These are phyloP conservation scores for Phialophora verrucosa DNA, from an alignment of 2,329 filamentous ascomycete species.

Conservation along the genomic window DNA sequence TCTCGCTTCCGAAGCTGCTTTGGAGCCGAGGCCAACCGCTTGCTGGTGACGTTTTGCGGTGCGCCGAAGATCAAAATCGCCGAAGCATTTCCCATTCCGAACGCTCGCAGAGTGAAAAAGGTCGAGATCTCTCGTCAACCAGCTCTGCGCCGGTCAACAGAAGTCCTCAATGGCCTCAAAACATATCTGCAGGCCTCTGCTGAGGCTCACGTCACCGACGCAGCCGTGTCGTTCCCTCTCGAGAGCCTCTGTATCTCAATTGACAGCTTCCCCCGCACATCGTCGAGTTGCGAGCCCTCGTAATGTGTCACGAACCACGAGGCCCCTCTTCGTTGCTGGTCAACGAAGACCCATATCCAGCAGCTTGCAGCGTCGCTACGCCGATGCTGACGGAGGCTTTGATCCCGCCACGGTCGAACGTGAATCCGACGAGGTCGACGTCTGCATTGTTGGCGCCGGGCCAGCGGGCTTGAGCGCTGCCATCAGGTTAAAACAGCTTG, in stretches of 20 bases:
- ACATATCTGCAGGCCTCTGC: conserved; percentile 48
- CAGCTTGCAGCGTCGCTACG: conserved; percentile 48
- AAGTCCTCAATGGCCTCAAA: conserved; percentile 48
- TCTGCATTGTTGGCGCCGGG: conserved; percentile 93
- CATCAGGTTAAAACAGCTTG: conserved; percentile 92
- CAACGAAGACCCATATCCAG: conserved; percentile 55
- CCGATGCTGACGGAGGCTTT: conserved; percentile 59
- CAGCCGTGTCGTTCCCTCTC: conserved; percentile 42
- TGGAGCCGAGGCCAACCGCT: conserved; percentile 26
- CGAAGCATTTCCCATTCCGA: conserved; percentile 14
- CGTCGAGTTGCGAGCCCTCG: conserved; percentile 18
- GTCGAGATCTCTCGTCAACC: conserved; percentile 5
- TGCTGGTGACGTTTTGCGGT: conserved; percentile 13
- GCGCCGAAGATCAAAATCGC: conserved; percentile 11
- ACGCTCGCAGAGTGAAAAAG: conserved; percentile 12
- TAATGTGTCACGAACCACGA: conserved; percentile 17
- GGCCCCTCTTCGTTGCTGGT: conserved; percentile 36
- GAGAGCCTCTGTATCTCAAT: conserved; percentile 22
- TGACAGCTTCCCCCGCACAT: conserved; percentile 23
- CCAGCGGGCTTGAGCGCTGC: conserved; percentile 91
- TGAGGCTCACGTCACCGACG: conserved; percentile 49
- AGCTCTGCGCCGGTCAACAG: conserved; percentile 1
- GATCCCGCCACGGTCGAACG: conserved; percentile 75
- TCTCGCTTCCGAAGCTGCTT: conserved; percentile 21
- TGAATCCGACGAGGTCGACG: conserved; percentile 91